Evolutionary conservation across 2,329 filamentous ascomycete genomes (phyloP).

Genomic region (Xylogone sp.): DNA sequence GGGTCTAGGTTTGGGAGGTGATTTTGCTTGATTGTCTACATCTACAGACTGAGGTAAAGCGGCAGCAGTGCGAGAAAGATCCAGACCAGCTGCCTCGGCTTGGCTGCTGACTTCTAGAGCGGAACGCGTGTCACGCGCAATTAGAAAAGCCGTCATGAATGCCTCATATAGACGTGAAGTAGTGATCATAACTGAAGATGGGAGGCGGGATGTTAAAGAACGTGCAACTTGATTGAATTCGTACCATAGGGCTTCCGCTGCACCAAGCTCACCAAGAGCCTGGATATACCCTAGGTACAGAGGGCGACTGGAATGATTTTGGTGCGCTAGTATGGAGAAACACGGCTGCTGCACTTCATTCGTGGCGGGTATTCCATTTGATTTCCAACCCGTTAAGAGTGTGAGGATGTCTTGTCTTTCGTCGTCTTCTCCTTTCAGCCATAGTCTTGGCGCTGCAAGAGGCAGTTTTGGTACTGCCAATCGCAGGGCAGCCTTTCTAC

Average conservation of each 20-base stretch:
- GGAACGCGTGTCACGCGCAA: neutral
- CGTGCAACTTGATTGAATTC: conserved; percentile 8
- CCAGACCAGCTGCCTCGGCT: neutral
- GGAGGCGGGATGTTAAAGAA: too few species aligned
- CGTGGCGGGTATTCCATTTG: neutral
- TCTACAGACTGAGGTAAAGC: neutral
- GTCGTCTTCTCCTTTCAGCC: neutral
- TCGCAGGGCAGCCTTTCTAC: neutral
- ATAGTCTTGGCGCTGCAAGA: neutral
- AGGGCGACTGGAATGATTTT: neutral
- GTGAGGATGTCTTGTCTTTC: conserved; percentile 2
- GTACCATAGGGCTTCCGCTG: conserved; percentile 7
- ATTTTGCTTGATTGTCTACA: neutral
- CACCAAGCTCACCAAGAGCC: conserved; percentile 12
- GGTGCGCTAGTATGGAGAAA: neutral
- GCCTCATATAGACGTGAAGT: neutral
- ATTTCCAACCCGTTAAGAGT: conserved; percentile 14
- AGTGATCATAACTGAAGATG: neutral
- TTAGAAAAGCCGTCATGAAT: neutral
- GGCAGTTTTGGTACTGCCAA: neutral
- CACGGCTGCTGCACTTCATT: neutral
- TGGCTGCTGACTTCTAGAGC: neutral
- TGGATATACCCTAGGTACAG: conserved; percentile 10
- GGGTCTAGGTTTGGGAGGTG: neutral
- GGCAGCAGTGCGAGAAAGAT: neutral